phyloP scores from a whole-genome alignment of 148 eudicot species.

The Beta vulgaris region DNA sequence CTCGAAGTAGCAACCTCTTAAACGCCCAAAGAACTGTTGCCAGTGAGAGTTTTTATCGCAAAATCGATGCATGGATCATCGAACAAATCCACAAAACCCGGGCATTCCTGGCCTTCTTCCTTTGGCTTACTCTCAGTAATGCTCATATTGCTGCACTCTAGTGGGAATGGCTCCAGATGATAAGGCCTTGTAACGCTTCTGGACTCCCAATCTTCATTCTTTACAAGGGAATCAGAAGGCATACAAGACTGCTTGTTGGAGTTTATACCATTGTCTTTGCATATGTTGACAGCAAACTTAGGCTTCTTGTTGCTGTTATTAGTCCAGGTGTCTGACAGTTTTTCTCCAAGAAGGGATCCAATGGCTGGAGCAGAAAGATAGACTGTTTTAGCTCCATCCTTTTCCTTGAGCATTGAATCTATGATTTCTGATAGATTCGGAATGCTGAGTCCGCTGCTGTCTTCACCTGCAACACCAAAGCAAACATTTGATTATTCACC shows the following conservation, averaged over 20 bases:
- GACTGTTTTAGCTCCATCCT: constrained; percentile 18
- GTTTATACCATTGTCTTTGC: constrained; percentile 7
- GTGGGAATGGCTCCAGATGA: constrained; percentile 1
- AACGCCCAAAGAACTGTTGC: constrained; percentile 30
- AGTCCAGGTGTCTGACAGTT: constrained; percentile 12
- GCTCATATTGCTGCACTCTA: constrained; percentile 3
- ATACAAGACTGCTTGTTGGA: constrained; percentile 6
- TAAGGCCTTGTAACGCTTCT: constrained; percentile 5
- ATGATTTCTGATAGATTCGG: constrained; percentile 37
- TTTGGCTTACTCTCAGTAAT: constrained; percentile 14
- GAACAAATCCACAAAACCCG: constrained; percentile 41
- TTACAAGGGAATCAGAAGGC: constrained; percentile 1
- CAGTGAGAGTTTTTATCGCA: constrained; percentile 82
- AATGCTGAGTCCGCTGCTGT: constrained; percentile 21
- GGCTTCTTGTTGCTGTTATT: constrained; percentile 15
- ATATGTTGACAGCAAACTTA: constrained; percentile 11
- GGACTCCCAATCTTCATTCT: constrained; percentile 4
- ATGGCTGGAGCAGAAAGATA: constrained; percentile 38
- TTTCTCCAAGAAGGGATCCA: constrained; percentile 34
- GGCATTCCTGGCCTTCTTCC: constrained; percentile 30
- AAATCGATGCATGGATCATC: constrained; percentile 87
- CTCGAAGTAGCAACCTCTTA: constrained; percentile 11
- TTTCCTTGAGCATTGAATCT: constrained; percentile 37
- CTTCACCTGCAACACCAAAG: constrained; percentile 35
- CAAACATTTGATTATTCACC: too few species aligned